phyloP scores from a whole-genome alignment of 192 early-diverging fungal species.

The Piromyces finnis region DNA sequence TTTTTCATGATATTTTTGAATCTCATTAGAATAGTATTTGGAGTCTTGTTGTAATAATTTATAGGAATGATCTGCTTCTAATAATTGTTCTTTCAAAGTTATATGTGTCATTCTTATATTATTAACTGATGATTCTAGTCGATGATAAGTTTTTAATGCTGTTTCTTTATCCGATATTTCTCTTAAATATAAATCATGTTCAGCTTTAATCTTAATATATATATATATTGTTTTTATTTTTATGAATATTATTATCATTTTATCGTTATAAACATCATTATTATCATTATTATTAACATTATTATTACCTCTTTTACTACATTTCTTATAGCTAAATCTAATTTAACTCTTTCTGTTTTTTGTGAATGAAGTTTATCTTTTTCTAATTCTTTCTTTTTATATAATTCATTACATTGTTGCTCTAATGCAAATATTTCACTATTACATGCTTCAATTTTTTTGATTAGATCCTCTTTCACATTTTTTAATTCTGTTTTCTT shows the following conservation, averaged over 20 bases:
- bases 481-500: slow-evolving; percentile 31
- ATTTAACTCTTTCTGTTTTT: slow-evolving; percentile 24
- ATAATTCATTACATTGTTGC: slow-evolving; percentile 32
- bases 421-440: slow-evolving; percentile 38
- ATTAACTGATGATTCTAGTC: slow-evolving; percentile 32
- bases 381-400: slow-evolving; percentile 41
- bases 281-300: neutral
- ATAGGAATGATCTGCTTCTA: slow-evolving; percentile 14
- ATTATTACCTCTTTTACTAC: slow-evolving; percentile 19
- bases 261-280: no score
- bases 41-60: slow-evolving; percentile 18
- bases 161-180: slow-evolving; percentile 37
- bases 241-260: no score
- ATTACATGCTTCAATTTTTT: slow-evolving; percentile 27
- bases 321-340: slow-evolving; percentile 24
- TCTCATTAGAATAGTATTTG: slow-evolving; percentile 11
- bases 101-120: slow-evolving; percentile 33
- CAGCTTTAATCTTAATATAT: slow-evolving; percentile 32
- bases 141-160: slow-evolving; percentile 22
- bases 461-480: slow-evolving; percentile 23
- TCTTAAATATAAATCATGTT: slow-evolving; percentile 33
- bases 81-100: slow-evolving; percentile 21
- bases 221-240: no score
- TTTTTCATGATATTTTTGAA: slow-evolving; percentile 14
- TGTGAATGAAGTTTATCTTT: slow-evolving; percentile 35